Conservation (phyloP, 2,329 filamentous ascomycete species). For the Colletotrichum sp. region DNA sequence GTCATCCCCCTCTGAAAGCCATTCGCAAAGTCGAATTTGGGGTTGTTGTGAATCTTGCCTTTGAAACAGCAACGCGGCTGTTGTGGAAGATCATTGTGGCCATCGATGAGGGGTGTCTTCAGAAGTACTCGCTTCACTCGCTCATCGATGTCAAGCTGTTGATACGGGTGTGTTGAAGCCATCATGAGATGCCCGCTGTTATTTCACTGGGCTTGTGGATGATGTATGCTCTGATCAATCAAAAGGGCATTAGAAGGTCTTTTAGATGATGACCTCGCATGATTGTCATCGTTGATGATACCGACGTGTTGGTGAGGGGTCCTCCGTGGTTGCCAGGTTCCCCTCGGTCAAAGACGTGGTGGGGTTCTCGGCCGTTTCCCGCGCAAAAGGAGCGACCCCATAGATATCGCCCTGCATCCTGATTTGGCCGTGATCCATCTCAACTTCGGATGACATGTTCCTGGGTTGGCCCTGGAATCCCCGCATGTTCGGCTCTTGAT, state of each 20-base stretch:
- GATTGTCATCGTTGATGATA: not conserved
- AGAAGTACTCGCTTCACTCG: conserved; percentile 31
- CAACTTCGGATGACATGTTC: not conserved
- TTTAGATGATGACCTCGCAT: rapidly evolving
- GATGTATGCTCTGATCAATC: not conserved
- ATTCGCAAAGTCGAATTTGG: conserved; percentile 35
- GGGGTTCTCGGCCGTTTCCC: not conserved
- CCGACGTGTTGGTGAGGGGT: not conserved
- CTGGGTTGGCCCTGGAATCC: not conserved
- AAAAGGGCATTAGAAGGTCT: rapidly evolving
- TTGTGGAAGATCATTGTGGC: conserved; percentile 39
- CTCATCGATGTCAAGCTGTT: conserved; percentile 26
- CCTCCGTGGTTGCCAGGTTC: not conserved
- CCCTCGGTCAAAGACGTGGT: not conserved
- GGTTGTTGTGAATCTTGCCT: conserved; percentile 35
- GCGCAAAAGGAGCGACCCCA: conserved; percentile 3
- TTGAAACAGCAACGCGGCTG: conserved; percentile 29
- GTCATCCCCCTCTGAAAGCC: conserved; percentile 37
- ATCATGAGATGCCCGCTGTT: not conserved
- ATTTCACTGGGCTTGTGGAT: rapidly evolving
- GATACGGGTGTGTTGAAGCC: conserved; percentile 6
- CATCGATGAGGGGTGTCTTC: conserved; percentile 35
- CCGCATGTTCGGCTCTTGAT: not conserved
- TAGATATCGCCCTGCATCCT: not conserved
- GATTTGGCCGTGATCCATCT: not conserved